Base-by-base conservation (phyloP, 306 rosid genomes). In the Sphenostylis stenocarpa region DNA sequence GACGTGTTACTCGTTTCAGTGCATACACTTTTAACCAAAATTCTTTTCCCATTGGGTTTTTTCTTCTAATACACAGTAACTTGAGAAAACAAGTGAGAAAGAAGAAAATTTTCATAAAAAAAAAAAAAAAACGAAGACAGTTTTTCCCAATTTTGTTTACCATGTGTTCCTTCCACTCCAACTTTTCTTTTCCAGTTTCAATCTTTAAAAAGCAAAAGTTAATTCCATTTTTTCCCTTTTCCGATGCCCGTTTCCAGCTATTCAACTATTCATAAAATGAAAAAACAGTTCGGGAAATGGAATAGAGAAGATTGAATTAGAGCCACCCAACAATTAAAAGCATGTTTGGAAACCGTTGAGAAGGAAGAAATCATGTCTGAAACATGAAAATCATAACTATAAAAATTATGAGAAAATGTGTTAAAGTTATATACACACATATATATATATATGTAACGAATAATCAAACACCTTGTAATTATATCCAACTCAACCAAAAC, bases 401-500 rank as follows among this genome's bases (percentile, higher is more conserved):
- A 13, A 57, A n/a, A 24, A 8, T 4, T 56, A 0, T 26, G 4
- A 12, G 8, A 10, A 55, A 21, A 23, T 11, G 8, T 23, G 29
- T 34, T 34, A 9, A 53, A 53, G 3, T 53, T 51, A 19, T 29
- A 29, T 4, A 31, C 34, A 29, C 4, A 34, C 1, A 34, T 7
- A 36, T 9, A 38, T 9, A 38, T 1, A 38, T 39, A 39, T 11
- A 2, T 41, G 9, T 20, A 52, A 52, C 6, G 29, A 21, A 13
- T 0, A 14, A 57, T 2, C 19, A 57, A 57, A 26, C 3, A 14
- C 34, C 10, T 7, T 24, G 1, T 4, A 79, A 57, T 66, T 51
- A 81, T 80, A 29, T 75, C 24, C 20, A 73, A 84, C 85, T 85
- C 79, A 80, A 81, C 79, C 67, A 79, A 76, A 75, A 80, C 47